phyloP scores from a whole-genome alignment of 108 stramenopile genomes.

The Mediolabrus comicus region DNA sequence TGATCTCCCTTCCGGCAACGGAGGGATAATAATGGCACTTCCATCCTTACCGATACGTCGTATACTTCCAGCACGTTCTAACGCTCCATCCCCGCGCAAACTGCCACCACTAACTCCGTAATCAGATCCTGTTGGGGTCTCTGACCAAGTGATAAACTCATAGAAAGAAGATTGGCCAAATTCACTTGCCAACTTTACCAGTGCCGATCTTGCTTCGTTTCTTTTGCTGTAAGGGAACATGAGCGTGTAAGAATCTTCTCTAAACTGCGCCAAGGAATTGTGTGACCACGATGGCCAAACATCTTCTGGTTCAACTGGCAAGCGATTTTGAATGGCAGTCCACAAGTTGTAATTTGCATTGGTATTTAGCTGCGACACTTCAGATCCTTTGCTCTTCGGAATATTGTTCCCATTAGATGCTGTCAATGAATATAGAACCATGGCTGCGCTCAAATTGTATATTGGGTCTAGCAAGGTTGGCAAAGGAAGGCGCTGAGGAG shows the following conservation, averaged over 20 bases:
- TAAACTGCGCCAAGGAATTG: conserved; percentile 23
- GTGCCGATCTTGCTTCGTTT: conserved; percentile 13
- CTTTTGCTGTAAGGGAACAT: conserved; percentile 20
- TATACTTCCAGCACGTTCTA: conserved; percentile 7
- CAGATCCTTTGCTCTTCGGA: not conserved
- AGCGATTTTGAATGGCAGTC: conserved; percentile 10
- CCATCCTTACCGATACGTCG: conserved; percentile 20
- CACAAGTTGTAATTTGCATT: conserved; percentile 24
- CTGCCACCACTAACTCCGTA: conserved; percentile 2
- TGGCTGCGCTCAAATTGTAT: not conserved
- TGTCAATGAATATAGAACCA: conserved; percentile 24
- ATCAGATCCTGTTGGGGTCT: not conserved
- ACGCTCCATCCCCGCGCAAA: not conserved
- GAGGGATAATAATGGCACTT: conserved; percentile 10
- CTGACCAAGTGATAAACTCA: conserved; percentile 39
- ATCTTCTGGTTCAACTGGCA: conserved; percentile 25
- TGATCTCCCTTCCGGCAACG: conserved; percentile 16
- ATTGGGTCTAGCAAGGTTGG: conserved; percentile 21
- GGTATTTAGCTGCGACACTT: conserved; percentile 1
- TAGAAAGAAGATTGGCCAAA: conserved; percentile 28
- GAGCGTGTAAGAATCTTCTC: conserved; percentile 25
- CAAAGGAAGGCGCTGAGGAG: conserved; percentile 33
- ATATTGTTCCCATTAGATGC: conserved; percentile 12
- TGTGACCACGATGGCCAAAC: conserved; percentile 41
- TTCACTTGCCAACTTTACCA: conserved; percentile 22